Conservation (phyloP, 2,329 filamentous ascomycete genomes). For the Alternaria brassicicola region DNA sequence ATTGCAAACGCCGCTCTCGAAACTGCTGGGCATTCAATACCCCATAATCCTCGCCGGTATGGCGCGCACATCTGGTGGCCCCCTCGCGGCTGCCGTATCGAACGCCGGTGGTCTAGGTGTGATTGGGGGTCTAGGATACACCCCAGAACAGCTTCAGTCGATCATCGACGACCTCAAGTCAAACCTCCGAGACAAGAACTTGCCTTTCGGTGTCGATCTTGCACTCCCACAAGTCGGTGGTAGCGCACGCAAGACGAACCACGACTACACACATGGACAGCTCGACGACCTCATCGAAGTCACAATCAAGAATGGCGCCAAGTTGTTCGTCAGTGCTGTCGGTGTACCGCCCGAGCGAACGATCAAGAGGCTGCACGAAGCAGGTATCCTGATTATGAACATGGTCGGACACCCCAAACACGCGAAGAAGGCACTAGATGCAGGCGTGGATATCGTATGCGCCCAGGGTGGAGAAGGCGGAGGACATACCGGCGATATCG, state of each 20-base stretch:
- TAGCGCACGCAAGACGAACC: slow-evolving; percentile 84
- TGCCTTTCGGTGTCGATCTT: slow-evolving; percentile 91
- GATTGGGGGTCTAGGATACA: slow-evolving; percentile 54
- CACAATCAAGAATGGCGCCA: slow-evolving; percentile 81
- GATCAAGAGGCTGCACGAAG: slow-evolving; percentile 77
- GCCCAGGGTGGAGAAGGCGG: slow-evolving; percentile 93
- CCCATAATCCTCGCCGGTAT: slow-evolving; percentile 93
- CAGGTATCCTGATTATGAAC: slow-evolving; percentile 89
- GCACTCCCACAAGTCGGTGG: slow-evolving; percentile 89
- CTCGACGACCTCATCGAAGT: slow-evolving; percentile 88
- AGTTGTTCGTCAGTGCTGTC: slow-evolving; percentile 84
- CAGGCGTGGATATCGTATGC: slow-evolving; percentile 89
- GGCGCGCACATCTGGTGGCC: slow-evolving; percentile 70
- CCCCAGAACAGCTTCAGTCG: slow-evolving; percentile 72
- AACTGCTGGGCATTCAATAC: slow-evolving; percentile 80
- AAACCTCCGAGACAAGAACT: slow-evolving; percentile 66
- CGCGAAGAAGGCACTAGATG: slow-evolving; percentile 83
- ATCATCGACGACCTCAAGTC: slow-evolving; percentile 89
- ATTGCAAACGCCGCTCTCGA: slow-evolving; percentile 48
- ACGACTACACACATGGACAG: slow-evolving; percentile 91
- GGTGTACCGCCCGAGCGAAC: slow-evolving; percentile 79
- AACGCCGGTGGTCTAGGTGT: slow-evolving; percentile 82
- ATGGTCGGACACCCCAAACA: slow-evolving; percentile 96
- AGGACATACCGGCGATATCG: slow-evolving; percentile 88
- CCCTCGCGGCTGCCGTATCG: slow-evolving; percentile 58